Evolutionary conservation across 2,329 filamentous ascomycete genomes (phyloP).

Genomic region (Cordyceps cateniannulata): DNA sequence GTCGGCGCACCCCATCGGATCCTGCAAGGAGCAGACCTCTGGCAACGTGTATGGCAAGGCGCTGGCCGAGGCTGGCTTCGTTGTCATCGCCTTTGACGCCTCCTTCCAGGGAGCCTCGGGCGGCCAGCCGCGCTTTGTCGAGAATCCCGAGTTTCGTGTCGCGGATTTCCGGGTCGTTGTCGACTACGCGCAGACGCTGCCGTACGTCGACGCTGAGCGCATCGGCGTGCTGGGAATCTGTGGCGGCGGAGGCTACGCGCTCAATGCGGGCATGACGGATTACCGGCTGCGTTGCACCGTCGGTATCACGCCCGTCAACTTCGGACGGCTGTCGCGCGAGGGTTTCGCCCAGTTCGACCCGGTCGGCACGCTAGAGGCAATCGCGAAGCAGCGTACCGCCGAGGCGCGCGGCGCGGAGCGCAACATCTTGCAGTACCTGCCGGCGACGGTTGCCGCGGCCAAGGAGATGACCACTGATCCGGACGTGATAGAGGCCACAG

Average conservation of each 20-base stretch:
- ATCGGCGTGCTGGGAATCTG: slow-evolving; percentile 34
- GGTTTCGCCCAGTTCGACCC: no score
- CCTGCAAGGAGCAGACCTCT: slow-evolving; percentile 30
- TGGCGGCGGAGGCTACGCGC: slow-evolving; percentile 28
- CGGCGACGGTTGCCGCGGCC: slow-evolving; percentile 5
- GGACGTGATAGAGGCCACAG: slow-evolving; percentile 4
- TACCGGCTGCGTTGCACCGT: slow-evolving; percentile 21
- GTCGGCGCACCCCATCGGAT: slow-evolving; percentile 23
- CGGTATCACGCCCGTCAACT: no score
- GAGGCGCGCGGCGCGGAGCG: slow-evolving; percentile 7
- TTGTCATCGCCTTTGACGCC: no score
- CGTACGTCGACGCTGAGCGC: slow-evolving; percentile 23
- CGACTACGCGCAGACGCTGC: neutral
- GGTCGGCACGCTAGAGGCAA: no score
- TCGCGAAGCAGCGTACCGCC: no score
- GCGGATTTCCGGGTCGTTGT: no score
- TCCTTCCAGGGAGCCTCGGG: no score
- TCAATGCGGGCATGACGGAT: slow-evolving; percentile 28
- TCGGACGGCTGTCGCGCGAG: no score
- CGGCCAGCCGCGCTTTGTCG: no score
- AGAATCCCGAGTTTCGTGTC: no score
- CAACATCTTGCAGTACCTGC: neutral
- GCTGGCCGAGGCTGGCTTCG: slow-evolving; percentile 21
- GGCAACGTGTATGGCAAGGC: slow-evolving; percentile 24
- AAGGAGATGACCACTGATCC: neutral